Evolutionary conservation across 805 yeast genomes (phyloP).

Genomic region (Candida odintsovae): DNA sequence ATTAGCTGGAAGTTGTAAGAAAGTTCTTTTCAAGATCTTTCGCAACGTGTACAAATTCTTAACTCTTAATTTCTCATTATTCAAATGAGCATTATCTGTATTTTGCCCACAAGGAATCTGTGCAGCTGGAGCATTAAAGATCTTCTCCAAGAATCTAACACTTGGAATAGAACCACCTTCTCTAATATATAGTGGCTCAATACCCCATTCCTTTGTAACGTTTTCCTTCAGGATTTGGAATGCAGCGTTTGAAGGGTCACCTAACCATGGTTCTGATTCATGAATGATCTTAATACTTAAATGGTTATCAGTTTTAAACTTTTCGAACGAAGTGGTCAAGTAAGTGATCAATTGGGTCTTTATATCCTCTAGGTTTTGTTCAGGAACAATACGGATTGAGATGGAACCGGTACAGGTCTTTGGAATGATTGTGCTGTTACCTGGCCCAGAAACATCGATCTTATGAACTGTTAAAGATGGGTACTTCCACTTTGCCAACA

Average conservation of each 20-base stretch:
- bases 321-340: constrained; percentile 41
- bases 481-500: constrained; percentile 79
- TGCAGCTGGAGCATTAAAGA: constrained; percentile 82
- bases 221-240: constrained; percentile 63
- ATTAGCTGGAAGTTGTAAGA: constrained; percentile 16
- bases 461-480: constrained; percentile 89
- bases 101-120: constrained; percentile 97
- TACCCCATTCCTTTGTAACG: constrained; percentile 65
- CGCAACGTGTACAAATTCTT: constrained; percentile 72
- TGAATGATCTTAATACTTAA: constrained; percentile 59
- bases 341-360: constrained; percentile 43
- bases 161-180: constrained; percentile 98
- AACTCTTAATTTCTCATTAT: constrained; percentile 79
- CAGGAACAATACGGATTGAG: constrained; percentile 86
- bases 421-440: constrained; percentile 86
- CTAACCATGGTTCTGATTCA: constrained; percentile 96
- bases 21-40: constrained; percentile 39
- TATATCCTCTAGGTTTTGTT: constrained; percentile 61
- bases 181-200: constrained; percentile 78
- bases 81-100: constrained; percentile 89
- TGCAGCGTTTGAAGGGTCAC: constrained; percentile 72
- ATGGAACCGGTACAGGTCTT: constrained; percentile 68
- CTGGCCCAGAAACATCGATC: constrained; percentile 83
- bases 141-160: constrained; percentile 75
- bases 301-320: constrained; percentile 54